Conservation (phyloP, 768 basidiomycete species). For the Calocybe gangraenosa region DNA sequence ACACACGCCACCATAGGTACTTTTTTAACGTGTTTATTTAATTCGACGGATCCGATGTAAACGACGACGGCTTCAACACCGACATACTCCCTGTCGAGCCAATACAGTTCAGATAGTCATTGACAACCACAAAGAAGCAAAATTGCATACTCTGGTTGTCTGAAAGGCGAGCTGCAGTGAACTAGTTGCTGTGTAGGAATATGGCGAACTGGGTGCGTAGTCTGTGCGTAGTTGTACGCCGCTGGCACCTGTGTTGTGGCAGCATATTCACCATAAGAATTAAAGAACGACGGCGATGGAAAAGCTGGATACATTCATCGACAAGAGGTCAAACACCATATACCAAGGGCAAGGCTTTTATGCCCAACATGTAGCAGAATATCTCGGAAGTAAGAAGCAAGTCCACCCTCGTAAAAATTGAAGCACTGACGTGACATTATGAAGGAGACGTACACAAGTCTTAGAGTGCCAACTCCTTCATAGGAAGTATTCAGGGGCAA, state of each 20-base stretch:
- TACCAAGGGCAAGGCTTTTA: slow-evolving; percentile 7
- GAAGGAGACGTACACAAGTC: slow-evolving; percentile 14
- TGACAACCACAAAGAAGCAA: neutral
- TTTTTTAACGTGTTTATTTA: slow-evolving; percentile 20
- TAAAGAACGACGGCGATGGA: slow-evolving; percentile 6
- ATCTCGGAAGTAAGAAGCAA: slow-evolving; percentile 14
- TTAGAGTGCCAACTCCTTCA: slow-evolving; percentile 10
- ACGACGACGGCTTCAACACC: slow-evolving; percentile 43
- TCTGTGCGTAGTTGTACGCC: neutral
- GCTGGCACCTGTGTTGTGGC: neutral
- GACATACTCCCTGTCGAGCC: slow-evolving; percentile 33
- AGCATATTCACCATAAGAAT: slow-evolving; percentile 4
- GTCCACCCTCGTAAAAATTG: slow-evolving; percentile 8
- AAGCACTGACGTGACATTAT: slow-evolving; percentile 17
- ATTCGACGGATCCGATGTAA: slow-evolving; percentile 30
- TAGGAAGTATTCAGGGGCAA: slow-evolving; percentile 20
- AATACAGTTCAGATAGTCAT: neutral
- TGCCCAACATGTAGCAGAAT: slow-evolving; percentile 4
- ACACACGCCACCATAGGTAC: slow-evolving; percentile 54
- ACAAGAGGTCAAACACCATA: slow-evolving; percentile 2
- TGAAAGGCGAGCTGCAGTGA: neutral
- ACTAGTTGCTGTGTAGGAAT: neutral
- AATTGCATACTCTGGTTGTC: slow-evolving; percentile 12
- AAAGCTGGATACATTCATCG: slow-evolving; percentile 18
- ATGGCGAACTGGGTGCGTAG: neutral